phyloP scores from a whole-genome alignment of 2,329 filamentous ascomycete species.

The Tothia fuscella region DNA sequence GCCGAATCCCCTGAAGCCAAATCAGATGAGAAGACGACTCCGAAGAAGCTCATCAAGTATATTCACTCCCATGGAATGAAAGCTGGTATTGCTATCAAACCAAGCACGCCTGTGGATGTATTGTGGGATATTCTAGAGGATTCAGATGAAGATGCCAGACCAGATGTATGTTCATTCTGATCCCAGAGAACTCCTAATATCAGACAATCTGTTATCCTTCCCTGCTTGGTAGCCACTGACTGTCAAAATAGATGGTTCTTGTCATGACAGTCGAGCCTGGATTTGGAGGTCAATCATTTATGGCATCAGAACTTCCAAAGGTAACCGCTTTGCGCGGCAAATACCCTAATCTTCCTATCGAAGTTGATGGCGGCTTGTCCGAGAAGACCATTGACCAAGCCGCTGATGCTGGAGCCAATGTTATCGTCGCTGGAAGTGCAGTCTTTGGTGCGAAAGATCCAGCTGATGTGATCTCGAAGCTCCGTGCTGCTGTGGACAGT shows the following conservation, averaged over 20 bases:
- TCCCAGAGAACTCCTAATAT: neutral
- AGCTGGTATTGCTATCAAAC: constrained; percentile 93
- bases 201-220: neutral
- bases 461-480: constrained; percentile 67
- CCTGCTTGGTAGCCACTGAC: constrained; percentile 1
- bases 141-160: constrained; percentile 58
- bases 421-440: constrained; percentile 92
- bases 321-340: constrained; percentile 68
- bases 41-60: constrained; percentile 74
- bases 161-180: constrained; percentile 59
- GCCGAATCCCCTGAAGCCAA: constrained; percentile 65
- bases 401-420: constrained; percentile 90
- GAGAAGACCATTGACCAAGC: constrained; percentile 85
- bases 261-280: constrained; percentile 98
- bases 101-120: constrained; percentile 79
- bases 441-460: constrained; percentile 91
- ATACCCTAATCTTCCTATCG: constrained; percentile 91
- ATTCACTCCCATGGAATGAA: constrained; percentile 83
- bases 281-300: constrained; percentile 97
- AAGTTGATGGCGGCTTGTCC: constrained; percentile 88
- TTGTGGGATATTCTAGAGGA: constrained; percentile 81
- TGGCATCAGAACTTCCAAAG: constrained; percentile 91
- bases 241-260: constrained; percentile 68
- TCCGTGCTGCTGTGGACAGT: constrained; percentile 68
- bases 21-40: constrained; percentile 62